These are phyloP conservation scores for Calonectria henricotiae DNA, from an alignment of 2,329 filamentous ascomycete species.

Conservation along the genomic window DNA sequence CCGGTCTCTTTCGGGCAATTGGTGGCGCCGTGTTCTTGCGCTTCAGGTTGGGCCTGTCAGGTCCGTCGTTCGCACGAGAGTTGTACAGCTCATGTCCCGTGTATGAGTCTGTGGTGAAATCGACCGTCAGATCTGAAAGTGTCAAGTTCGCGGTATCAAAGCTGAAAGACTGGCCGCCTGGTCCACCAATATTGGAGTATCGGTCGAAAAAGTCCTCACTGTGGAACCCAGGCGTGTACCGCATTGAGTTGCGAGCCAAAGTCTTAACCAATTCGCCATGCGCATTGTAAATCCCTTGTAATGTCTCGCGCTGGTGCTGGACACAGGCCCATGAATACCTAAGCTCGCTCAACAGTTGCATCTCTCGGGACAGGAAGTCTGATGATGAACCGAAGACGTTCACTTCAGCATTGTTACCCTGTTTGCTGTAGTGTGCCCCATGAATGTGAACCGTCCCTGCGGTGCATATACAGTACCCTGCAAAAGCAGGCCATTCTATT, in stretches of 20 bases:
- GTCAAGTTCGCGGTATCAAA: slow-evolving; percentile 85
- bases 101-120: slow-evolving; percentile 73
- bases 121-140: slow-evolving; percentile 77
- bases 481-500: slow-evolving; percentile 89
- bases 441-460: slow-evolving; percentile 92
- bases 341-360: slow-evolving; percentile 85
- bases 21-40: slow-evolving; percentile 65
- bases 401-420: slow-evolving; percentile 66
- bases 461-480: slow-evolving; percentile 89
- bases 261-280: slow-evolving; percentile 86
- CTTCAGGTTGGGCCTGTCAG: slow-evolving; percentile 63
- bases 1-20: slow-evolving; percentile 59
- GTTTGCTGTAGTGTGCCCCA: slow-evolving; percentile 82
- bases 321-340: slow-evolving; percentile 84
- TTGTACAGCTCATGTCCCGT: slow-evolving; percentile 67
- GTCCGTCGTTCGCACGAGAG: slow-evolving; percentile 56
- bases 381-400: slow-evolving; percentile 76
- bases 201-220: slow-evolving; percentile 91
- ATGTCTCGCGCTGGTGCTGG: slow-evolving; percentile 84
- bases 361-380: slow-evolving; percentile 83
- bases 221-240: slow-evolving; percentile 86
- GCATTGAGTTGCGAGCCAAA: slow-evolving; percentile 75
- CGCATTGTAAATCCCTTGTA: slow-evolving; percentile 84
- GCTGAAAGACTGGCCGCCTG: slow-evolving; percentile 72
- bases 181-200: slow-evolving; percentile 74